Conservation (phyloP, 2,329 filamentous ascomycete species). For the Cyphellophora europaea region DNA sequence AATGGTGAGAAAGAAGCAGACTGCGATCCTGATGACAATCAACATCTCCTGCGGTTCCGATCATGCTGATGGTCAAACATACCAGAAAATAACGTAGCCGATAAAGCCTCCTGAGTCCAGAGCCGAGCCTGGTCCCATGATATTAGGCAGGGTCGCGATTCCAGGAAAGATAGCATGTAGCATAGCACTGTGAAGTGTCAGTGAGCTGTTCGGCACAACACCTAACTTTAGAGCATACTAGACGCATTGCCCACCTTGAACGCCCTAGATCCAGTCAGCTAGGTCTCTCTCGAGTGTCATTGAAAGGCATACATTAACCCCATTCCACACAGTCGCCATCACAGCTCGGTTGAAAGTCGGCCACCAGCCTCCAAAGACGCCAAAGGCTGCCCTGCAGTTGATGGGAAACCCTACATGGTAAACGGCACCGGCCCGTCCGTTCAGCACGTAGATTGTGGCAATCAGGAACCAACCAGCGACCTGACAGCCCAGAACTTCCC, state of each 20-base stretch:
- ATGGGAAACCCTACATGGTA: slow-evolving; percentile 37
- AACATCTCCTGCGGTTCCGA: too few relatives aligned
- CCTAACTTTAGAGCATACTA: too few relatives aligned
- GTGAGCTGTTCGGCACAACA: too few relatives aligned
- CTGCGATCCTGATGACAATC: too few relatives aligned
- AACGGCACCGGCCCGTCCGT: slow-evolving; percentile 33
- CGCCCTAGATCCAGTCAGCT: slow-evolving; percentile 32
- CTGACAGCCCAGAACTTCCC: slow-evolving; percentile 36
- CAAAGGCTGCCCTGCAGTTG: slow-evolving; percentile 33
- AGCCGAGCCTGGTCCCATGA: slow-evolving; percentile 30
- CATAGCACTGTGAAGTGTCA: too few relatives aligned
- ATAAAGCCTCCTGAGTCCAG: slow-evolving; percentile 34
- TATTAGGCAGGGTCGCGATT: slow-evolving; percentile 30
- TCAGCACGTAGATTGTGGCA: slow-evolving; percentile 22
- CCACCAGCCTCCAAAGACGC: slow-evolving; percentile 37
- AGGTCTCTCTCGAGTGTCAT: too few relatives aligned
- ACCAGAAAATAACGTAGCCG: slow-evolving; percentile 33
- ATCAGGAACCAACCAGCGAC: slow-evolving; percentile 34
- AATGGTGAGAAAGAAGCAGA: slow-evolving; percentile 30
- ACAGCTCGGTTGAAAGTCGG: slow-evolving; percentile 28
- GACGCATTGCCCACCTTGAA: slow-evolving; percentile 29
- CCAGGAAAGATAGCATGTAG: slow-evolving; percentile 34
- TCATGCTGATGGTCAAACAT: too few relatives aligned
- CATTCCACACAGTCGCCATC: slow-evolving; percentile 31
- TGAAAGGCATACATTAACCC: too few relatives aligned